phyloP scores from a whole-genome alignment of 1,139 yeast species.

The Suhomyces terraborum region DNA sequence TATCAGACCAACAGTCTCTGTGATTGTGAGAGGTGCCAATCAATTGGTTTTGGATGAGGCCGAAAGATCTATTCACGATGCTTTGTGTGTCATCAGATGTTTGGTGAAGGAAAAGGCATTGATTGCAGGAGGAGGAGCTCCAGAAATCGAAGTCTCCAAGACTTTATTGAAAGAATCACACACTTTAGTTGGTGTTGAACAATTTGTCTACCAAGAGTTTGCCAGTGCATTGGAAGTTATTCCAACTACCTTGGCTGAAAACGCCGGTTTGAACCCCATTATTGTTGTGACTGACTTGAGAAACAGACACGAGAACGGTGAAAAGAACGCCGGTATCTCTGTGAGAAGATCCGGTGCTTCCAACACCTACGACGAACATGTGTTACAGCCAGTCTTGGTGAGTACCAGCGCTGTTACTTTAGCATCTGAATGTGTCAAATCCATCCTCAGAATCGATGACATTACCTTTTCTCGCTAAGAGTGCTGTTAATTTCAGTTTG shows the following conservation, averaged over 20 bases:
- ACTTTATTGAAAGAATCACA: slow-evolving; percentile 76
- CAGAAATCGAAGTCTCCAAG: slow-evolving; percentile 92
- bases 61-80: slow-evolving; percentile 96
- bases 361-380: slow-evolving; percentile 90
- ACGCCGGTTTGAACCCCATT: slow-evolving; percentile 94
- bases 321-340: slow-evolving; percentile 91
- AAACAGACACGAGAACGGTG: slow-evolving; percentile 89
- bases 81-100: slow-evolving; percentile 94
- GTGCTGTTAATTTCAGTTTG: neutral
- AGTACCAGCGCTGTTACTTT: slow-evolving; percentile 90
- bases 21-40: slow-evolving; percentile 95
- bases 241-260: slow-evolving; percentile 96
- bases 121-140: slow-evolving; percentile 99
- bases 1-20: slow-evolving; percentile 77
- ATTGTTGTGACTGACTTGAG: slow-evolving; percentile 94
- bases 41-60: slow-evolving; percentile 88
- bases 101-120: slow-evolving; percentile 90
- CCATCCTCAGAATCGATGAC: slow-evolving; percentile 93
- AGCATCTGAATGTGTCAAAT: slow-evolving; percentile 95
- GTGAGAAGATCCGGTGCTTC: slow-evolving; percentile 93
- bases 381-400: slow-evolving; percentile 93
- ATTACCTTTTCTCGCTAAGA: slow-evolving; percentile 59
- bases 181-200: slow-evolving; percentile 84
- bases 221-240: slow-evolving; percentile 95
- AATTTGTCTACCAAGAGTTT: slow-evolving; percentile 92